Evolutionary conservation across 192 early-diverging fungal species (phyloP), one percentile per base, ranked within the genome.

Genomic region (Linnemannia schmuckeri): DNA sequence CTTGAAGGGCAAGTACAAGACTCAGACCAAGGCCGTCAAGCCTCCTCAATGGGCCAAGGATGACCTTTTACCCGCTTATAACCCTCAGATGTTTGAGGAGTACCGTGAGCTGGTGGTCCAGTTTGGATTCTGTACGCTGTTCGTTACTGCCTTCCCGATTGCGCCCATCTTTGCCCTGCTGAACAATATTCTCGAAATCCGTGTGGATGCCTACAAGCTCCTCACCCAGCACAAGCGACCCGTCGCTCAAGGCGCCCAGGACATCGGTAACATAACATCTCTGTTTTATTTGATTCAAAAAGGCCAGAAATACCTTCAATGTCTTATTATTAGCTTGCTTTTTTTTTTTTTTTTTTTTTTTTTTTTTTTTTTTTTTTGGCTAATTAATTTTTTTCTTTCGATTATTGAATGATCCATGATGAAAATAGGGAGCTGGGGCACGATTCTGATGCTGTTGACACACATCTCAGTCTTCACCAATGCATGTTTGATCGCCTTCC

Each of bases 51-150:
- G 90, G 90, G 83, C 83, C 54, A 55, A 88, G 49, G 92, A 93
- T 73, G 89, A 89, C 44, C 80, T 82, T 30, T 63, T 92, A 38
- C 83, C 89, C 0, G 35, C 37, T 1, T 91, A 85, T 52, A 77
- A 86, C n/a, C 82, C 76, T 70, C 75, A 76, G 13, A 89, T 89
- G 73, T 83, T 83, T 38, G 72, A 80, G n/a, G 88, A 89, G 70
- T 90, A 90, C 69, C 75, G 83, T 4, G 83, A 89, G 55, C 74
- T 91, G 78, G 91, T 94, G 7, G 82, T 94, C 37, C 93, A 95
- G 85, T 95, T 93, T 90, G 95, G 95, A 15, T 96, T 93, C 86
- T 90, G 96, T 66, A 84, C 90, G 9, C 79, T 96, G 54, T 95
- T 96, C 85, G 92, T 92, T 6, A 77, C 84, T 38, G 90, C 93